A percentile compares a stretch with the other conserved stretches of the same genome.
Evolutionary conservation across 106 monocot genomes (phyloP).

Genomic region (Platanthera guangdongensis): DNA sequence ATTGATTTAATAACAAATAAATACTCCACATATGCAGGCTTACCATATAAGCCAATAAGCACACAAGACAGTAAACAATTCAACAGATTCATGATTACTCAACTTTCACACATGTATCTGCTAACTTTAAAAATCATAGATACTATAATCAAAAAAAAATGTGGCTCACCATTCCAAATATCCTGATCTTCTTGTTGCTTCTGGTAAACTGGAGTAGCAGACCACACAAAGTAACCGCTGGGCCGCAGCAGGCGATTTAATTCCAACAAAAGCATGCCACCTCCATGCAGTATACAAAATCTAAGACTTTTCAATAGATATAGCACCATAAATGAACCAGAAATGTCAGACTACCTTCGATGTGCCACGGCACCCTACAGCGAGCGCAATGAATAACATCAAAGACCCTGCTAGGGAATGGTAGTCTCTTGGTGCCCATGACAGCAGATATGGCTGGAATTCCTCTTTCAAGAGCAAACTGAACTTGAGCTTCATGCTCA

Average conservation of each 20-base stretch:
- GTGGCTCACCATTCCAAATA: constrained; percentile 66
- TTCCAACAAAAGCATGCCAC: constrained; percentile 84
- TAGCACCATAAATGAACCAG: not conserved
- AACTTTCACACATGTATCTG: not conserved
- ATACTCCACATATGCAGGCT: too few species aligned
- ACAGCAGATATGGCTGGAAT: constrained; percentile 92
- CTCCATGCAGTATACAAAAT: constrained; percentile 21
- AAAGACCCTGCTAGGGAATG: constrained; percentile 69
- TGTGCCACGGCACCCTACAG: constrained; percentile 92
- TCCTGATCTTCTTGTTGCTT: constrained; percentile 56
- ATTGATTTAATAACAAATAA: too few species aligned
- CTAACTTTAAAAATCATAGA: not conserved
- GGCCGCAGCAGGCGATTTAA: constrained; percentile 79
- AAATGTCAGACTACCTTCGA: constrained; percentile 43
- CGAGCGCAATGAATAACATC: constrained; percentile 91
- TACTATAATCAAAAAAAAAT: not conserved
- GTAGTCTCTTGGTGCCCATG: constrained; percentile 86
- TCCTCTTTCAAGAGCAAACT: constrained; percentile 92
- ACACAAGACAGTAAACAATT: not conserved
- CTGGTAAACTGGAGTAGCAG: constrained; percentile 89
- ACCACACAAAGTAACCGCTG: constrained; percentile 91
- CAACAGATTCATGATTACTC: not conserved
- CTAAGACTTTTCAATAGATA: not conserved
- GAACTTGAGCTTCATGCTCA: constrained; percentile 96
- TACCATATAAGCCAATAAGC: too few species aligned